phyloP scores from a whole-genome alignment of 768 basidiomycete species.

The Phanerochaete sordida region DNA sequence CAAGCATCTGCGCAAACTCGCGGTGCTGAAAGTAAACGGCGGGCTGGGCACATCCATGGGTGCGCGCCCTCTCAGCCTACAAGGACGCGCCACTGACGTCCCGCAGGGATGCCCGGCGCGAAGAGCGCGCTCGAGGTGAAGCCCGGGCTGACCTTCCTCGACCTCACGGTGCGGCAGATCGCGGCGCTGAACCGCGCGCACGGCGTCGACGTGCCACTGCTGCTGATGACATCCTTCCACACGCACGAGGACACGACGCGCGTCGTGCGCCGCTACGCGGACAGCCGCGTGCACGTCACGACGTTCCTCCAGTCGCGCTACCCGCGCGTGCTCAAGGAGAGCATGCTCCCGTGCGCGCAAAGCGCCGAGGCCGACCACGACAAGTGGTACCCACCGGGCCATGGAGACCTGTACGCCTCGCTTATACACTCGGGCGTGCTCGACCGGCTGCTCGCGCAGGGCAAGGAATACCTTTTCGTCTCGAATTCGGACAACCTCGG shows the following conservation, averaged over 20 bases:
- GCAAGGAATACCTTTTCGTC: conserved; percentile 76
- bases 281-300: conserved; percentile 70
- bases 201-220: conserved; percentile 68
- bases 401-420: conserved; percentile 75
- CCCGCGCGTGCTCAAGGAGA: conserved; percentile 69
- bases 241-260: conserved; percentile 74
- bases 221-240: conserved; percentile 82
- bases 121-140: conserved; percentile 75
- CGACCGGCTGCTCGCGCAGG: conserved; percentile 63
- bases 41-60: conserved; percentile 68
- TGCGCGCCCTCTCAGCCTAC: conserved; percentile 28
- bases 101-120: conserved; percentile 37
- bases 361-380: conserved; percentile 54
- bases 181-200: conserved; percentile 63
- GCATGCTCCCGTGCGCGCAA: conserved; percentile 60
- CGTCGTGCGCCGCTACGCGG: conserved; percentile 69
- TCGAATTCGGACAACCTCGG: conserved; percentile 78
- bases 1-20: conserved; percentile 60
- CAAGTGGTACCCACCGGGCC: conserved; percentile 77
- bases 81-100: not conserved
- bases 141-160: conserved; percentile 68
- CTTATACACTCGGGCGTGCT: conserved; percentile 66
- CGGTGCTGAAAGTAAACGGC: conserved; percentile 77
- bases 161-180: conserved; percentile 59
- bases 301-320: conserved; percentile 73